Evolutionary conservation across 2,329 filamentous ascomycete species (phyloP).

Genomic region (Hypomyces rosellus): DNA sequence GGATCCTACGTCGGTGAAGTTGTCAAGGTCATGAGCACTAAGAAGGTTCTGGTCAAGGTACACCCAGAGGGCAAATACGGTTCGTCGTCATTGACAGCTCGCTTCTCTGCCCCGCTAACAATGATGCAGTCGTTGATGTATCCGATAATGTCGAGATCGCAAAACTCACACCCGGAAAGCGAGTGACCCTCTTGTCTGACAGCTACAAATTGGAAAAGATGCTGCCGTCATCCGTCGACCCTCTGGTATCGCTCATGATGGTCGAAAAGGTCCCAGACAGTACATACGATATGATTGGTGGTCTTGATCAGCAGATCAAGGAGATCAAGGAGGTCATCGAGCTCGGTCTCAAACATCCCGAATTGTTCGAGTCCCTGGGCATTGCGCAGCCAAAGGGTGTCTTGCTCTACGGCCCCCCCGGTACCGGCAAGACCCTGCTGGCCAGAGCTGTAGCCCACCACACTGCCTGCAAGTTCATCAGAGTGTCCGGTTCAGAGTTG

Average conservation of each 20-base stretch:
- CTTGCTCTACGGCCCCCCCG: conserved; percentile 89
- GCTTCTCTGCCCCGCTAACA: neutral
- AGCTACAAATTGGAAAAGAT: conserved; percentile 99
- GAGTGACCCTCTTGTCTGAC: conserved; percentile 92
- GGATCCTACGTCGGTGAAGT: conserved; percentile 98
- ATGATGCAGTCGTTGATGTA: conserved; percentile 76
- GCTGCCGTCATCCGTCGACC: conserved; percentile 94
- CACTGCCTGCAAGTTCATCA: conserved; percentile 98
- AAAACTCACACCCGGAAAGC: conserved; percentile 96
- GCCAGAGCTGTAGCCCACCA: conserved; percentile 96
- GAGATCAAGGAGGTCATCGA: conserved; percentile 99
- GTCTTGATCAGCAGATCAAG: conserved; percentile 97
- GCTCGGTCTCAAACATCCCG: conserved; percentile 94
- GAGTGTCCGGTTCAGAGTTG: conserved; percentile 90
- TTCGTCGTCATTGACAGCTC: conserved; percentile 38
- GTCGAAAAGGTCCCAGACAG: conserved; percentile 99
- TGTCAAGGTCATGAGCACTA: conserved; percentile 99
- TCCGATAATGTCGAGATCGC: conserved; percentile 88
- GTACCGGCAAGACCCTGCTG: conserved; percentile 93
- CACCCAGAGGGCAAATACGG: conserved; percentile 99
- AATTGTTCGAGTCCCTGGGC: conserved; percentile 97
- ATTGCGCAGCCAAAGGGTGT: conserved; percentile 98
- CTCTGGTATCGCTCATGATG: conserved; percentile 99
- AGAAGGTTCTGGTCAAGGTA: conserved; percentile 98
- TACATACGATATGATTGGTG: conserved; percentile 99